Evolutionary conservation across 202 grass and related monocot genomes (phyloP).

Genomic region (Panicum hallii): DNA sequence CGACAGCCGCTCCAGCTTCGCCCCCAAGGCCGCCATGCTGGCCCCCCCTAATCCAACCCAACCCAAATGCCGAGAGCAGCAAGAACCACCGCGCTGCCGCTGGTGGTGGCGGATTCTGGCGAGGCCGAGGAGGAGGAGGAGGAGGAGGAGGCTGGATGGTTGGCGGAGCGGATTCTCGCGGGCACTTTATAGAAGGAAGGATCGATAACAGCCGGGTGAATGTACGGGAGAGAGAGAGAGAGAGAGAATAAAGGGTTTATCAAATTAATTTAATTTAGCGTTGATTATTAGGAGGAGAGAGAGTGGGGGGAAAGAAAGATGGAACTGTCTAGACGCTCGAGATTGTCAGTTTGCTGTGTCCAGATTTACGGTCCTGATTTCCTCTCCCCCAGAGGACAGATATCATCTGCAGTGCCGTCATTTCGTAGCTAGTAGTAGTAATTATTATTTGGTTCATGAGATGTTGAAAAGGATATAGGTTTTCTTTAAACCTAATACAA

Average conservation of each 20-base stretch:
- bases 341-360: background rate
- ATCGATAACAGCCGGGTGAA: background rate
- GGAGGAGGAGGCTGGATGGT: background rate
- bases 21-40: slow-evolving; percentile 46
- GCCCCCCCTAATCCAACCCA: background rate
- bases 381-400: too few relatives aligned
- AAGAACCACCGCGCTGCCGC: background rate
- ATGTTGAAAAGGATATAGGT: too few relatives aligned
- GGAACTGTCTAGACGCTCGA: background rate
- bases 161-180: background rate
- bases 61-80: slow-evolving; percentile 4
- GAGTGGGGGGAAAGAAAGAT: background rate
- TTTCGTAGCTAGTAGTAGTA: too few relatives aligned
- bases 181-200: slow-evolving; percentile 23
- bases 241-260: background rate
- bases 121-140: background rate
- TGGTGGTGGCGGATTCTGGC: background rate
- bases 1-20: slow-evolving; percentile 67
- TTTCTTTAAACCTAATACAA: too few relatives aligned
- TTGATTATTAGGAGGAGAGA: background rate
- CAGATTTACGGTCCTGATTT: background rate
- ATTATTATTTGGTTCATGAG: too few relatives aligned
- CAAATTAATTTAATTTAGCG: background rate
- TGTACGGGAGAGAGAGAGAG: background rate
- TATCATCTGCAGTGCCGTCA: too few relatives aligned